Base-by-base conservation (phyloP, 345 rosid genomes). In the Xanthoceras sorbifolium region DNA sequence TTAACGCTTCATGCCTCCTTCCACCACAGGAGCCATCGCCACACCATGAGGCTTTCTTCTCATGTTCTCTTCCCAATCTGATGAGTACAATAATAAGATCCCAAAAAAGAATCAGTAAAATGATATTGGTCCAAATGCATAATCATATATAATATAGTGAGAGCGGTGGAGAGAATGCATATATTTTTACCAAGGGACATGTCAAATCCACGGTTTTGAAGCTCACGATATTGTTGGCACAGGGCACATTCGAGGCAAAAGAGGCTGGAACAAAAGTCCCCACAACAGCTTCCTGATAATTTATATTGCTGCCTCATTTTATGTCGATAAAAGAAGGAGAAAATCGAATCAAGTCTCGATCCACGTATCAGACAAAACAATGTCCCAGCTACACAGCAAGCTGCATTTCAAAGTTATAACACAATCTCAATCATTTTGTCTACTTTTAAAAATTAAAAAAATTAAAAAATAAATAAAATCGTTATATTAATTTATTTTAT, bases 171-270 rank as follows among this genome's bases (percentile, higher is more conserved):
- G n/a, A n/a, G n/a, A n/a, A n/a, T n/a, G n/a, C n/a, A n/a, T n/a
- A n/a, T n/a, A n/a, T n/a, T n/a, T n/a, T 40, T 71, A 86, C 89
- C 86, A 7, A 83, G 22, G 28, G 85, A 67, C 84, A 84, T 74
- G 72, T 86, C 82, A 48, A 74, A 86, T 29, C 89, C 89, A 52
- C 83, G 85, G 50, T 18, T 68, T 68, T 86, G 1, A 72, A 86
- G 89, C 76, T 86, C 87, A 1, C 82, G 77, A 11, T 86, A 83
- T 50, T 86, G 83, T 44, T 86, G 87, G 44, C 83, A 78, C 12
- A 86, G 72, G 48, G 89, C 80, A 59, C 87, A 86, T 5, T 22
- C 0, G 78, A 83, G 86, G 70, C 87, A 86, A 64, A 32, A 86
- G n/a, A 29, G 77, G 54, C 38, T 86, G 87, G 17, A 62, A 55